Evolutionary conservation across 768 basidiomycete species (phyloP).

Genomic region (Mycena leptocephala): DNA sequence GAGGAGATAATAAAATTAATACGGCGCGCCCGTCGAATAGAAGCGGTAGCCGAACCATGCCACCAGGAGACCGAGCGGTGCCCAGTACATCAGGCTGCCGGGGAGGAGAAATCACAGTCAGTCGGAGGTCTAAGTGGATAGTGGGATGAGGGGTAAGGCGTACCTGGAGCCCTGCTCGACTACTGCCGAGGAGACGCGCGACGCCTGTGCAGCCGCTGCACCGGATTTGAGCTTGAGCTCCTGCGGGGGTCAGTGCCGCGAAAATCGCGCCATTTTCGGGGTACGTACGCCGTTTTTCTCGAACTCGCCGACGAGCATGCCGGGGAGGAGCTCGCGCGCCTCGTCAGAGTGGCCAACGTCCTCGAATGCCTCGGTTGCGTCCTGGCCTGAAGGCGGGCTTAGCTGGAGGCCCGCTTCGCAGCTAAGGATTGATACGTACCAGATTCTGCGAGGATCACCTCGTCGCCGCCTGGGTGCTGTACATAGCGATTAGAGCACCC

Average conservation of each 20-base stretch:
- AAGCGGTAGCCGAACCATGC: constrained; percentile 93
- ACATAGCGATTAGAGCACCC: not conserved
- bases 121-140: constrained; percentile 20
- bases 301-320: constrained; percentile 88
- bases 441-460: constrained; percentile 94
- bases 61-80: constrained; percentile 84
- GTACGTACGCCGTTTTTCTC: not conserved
- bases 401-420: not conserved
- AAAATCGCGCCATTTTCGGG: constrained; percentile 37
- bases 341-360: constrained; percentile 99
- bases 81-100: constrained; percentile 83
- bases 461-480: constrained; percentile 98
- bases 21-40: constrained; percentile 70
- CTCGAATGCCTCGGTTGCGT: constrained; percentile 98
- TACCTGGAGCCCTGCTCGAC: constrained; percentile 83
- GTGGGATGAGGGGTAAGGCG: constrained; percentile 40
- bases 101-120: constrained; percentile 16
- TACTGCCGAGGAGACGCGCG: constrained; percentile 60
- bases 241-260: constrained; percentile 47
- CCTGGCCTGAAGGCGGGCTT: constrained; percentile 74
- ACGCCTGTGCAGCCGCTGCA: constrained; percentile 62
- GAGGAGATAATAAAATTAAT: constrained; percentile 37
- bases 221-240: constrained; percentile 68
- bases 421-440: constrained; percentile 66
- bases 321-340: constrained; percentile 88